A percentile compares a stretch with the other conserved stretches of the same genome.
phyloP scores from a whole-genome alignment of 177 flowering plant species.

The Tripterygium wilfordii region DNA sequence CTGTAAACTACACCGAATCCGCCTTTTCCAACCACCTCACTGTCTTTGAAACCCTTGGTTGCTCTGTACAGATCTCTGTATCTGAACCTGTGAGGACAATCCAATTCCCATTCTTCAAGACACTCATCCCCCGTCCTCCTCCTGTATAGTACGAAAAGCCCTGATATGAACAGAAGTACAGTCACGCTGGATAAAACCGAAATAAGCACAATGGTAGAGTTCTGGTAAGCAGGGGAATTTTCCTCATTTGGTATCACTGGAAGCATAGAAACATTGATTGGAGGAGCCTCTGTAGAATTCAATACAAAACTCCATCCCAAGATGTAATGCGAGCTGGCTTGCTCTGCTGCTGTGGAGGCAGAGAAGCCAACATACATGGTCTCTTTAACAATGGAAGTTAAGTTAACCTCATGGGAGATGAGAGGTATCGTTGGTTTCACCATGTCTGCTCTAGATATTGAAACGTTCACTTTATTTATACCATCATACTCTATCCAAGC shows the following conservation, averaged over 20 bases:
- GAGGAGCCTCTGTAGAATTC: conserved; percentile 23
- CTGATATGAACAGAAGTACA: conserved; percentile 13
- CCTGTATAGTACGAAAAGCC: background rate
- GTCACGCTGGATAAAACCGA: conserved; percentile 12
- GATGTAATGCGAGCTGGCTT: conserved; percentile 44
- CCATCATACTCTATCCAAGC: conserved; percentile 39
- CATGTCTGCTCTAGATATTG: conserved; percentile 3
- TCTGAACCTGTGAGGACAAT: conserved; percentile 41
- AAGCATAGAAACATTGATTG: conserved; percentile 25
- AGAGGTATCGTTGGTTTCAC: conserved; percentile 22
- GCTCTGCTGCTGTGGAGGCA: conserved; percentile 30
- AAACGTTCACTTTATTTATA: conserved; percentile 9
- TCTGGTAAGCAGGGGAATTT: conserved; percentile 1
- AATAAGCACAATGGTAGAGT: conserved; percentile 8
- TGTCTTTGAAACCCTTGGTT: conserved; percentile 47
- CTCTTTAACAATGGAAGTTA: conserved; percentile 13
- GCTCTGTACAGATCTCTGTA: conserved; percentile 43
- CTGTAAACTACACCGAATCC: conserved; percentile 60
- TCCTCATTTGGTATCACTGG: conserved; percentile 24
- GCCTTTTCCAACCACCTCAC: conserved; percentile 42
- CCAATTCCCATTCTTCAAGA: conserved; percentile 54
- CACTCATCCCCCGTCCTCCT: conserved; percentile 14
- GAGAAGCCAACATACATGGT: conserved; percentile 55
- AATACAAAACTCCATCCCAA: conserved; percentile 52
- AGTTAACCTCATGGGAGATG: conserved; percentile 6